Evolutionary conservation across 2,329 filamentous ascomycete genomes (phyloP).

Genomic region (Trichoderma simmonsii): DNA sequence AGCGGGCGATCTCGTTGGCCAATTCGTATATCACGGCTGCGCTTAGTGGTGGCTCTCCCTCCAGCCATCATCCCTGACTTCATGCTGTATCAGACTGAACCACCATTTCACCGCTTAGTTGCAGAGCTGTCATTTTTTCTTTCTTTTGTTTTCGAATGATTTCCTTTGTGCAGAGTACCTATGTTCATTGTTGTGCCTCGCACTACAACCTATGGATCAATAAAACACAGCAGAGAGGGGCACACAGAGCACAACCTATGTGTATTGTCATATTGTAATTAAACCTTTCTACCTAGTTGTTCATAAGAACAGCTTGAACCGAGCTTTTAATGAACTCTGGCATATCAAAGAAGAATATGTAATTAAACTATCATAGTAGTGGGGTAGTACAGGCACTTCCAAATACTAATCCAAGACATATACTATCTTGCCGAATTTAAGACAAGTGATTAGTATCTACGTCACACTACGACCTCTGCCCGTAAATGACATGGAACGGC

Average conservation of each 20-base stretch:
- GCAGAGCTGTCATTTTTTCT: not conserved
- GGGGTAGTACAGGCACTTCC: not conserved
- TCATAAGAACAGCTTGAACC: not conserved
- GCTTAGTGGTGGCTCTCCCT: not conserved
- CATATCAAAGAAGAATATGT: not conserved
- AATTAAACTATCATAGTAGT: not conserved
- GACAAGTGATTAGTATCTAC: not conserved
- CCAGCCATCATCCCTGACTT: not conserved
- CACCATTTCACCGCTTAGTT: not conserved
- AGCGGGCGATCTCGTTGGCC: not conserved
- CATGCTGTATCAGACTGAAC: not conserved
- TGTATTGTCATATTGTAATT: not conserved
- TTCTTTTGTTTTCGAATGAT: not conserved
- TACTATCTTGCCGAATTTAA: not conserved
- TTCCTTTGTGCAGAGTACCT: not conserved
- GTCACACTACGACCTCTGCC: slow-evolving; percentile 44
- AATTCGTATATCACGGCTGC: slow-evolving; percentile 5
- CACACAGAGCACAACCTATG: not conserved
- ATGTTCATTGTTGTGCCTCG: not conserved
- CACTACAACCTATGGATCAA: not conserved
- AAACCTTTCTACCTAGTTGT: not conserved
- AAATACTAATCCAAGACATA: not conserved
- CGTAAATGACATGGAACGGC: slow-evolving; percentile 54
- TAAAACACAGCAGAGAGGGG: not conserved
- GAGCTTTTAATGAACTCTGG: not conserved